Evolutionary conservation across 2,329 filamentous ascomycete genomes (phyloP), one percentile per base, ranked within the genome.

Genomic region (Didymella keratinophila): DNA sequence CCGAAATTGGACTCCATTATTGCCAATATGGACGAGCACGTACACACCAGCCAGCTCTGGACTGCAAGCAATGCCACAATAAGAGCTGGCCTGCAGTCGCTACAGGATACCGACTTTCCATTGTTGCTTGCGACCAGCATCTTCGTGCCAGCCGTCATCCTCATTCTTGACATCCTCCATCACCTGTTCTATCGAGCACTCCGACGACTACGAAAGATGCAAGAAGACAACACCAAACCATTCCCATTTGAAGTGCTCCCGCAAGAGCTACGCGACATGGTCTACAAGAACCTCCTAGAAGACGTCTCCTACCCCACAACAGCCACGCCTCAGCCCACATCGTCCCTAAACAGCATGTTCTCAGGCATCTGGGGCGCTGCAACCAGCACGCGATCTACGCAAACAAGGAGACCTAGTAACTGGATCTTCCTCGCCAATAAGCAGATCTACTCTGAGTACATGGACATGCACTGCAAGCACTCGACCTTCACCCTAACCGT

Each of bases 371-470:
- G 51, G 52, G 39, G 28, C 2, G 16, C 52, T 21, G 20, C 52
- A 1, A 52, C 32, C 9, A 41, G 28, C 14, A 7, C 32, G 8
- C 47, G 36, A 3, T 14, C 41, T n/a, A 14, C 39, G 18, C 32
- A 20, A 6, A 36, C 42, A 44, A 23, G 23, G 3, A 49, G 37
- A n/a, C 21, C 43, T 8, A 46, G 58, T 21, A 56, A 45, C 12
- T 56, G 58, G 52, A 49, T 62, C 4, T 34, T 62, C 14, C 60
- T 62, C 3, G 48, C 52, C 12, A 62, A 59, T 41, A 59, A 59
- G 45, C 75, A 76, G 52, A 58, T 77, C 16, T 61, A 76, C 46
- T 36, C 42, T 4, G 76, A 78, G 51, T 78, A 70, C 63, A 75
- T 70, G 62, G 70, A 74, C 32, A 54, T 75, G 36, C 49, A 76